phyloP scores from a whole-genome alignment of 441 rosid species.

The Hura crepitans region DNA sequence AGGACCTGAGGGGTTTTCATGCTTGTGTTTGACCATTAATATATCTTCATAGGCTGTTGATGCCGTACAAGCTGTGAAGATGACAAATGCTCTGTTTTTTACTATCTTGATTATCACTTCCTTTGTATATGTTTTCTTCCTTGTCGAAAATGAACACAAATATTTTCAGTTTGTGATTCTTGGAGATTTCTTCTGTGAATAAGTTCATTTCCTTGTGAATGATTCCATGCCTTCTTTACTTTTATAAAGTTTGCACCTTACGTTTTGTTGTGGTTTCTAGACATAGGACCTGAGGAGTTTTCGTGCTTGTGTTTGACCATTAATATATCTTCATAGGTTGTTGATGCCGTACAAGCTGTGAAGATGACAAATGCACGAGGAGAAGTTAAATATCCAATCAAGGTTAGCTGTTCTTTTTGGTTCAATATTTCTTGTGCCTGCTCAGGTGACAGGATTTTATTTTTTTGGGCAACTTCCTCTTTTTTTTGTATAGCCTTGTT shows the following conservation, averaged over 20 bases:
- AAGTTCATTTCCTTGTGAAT: not conserved
- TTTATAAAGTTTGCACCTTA: not conserved
- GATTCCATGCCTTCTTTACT: not conserved
- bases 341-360: conserved; percentile 78
- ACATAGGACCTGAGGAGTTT: not conserved
- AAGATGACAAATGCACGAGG: conserved; percentile 89
- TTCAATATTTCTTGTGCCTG: not conserved
- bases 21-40: not conserved
- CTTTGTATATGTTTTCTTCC: not conserved
- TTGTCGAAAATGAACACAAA: not conserved
- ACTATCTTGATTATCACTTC: not conserved
- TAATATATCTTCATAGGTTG: conserved; percentile 47
- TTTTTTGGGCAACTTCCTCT: not conserved
- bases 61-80: conserved; percentile 78
- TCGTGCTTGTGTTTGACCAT: not conserved
- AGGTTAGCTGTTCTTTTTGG: conserved; percentile 46
- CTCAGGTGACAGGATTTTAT: conserved; percentile 5
- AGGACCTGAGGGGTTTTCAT: not conserved
- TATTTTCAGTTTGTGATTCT: not conserved
- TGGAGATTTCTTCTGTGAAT: not conserved
- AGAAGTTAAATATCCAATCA: conserved; percentile 91
- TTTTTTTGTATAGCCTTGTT: not conserved
- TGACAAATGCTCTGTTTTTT: conserved; percentile 52
- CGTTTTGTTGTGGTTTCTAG: not conserved
- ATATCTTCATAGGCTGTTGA: conserved; percentile 62